Base-by-base conservation (phyloP, 2,329 filamentous ascomycete genomes). In the Cladosporium sp. region DNA sequence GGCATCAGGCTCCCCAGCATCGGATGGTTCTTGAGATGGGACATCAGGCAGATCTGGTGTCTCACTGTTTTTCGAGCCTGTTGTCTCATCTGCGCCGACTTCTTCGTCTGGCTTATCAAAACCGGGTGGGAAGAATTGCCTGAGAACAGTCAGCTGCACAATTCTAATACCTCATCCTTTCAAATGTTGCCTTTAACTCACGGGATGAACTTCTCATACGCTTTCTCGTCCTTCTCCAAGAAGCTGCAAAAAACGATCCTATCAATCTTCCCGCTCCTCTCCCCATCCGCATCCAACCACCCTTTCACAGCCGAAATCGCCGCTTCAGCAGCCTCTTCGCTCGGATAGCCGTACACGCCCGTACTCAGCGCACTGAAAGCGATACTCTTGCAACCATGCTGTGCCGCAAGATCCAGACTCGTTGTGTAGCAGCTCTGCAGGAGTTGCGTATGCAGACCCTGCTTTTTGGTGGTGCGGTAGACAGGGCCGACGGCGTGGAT, bases 401-500 rank as follows among this genome's bases (percentile, higher is more conserved):
- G 68, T 0, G 82, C 83, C 0, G 90, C 90, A n/a, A 95, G 66
- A 60, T 86, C 72, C 52, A 97, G 69, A 59, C 84, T 86, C 37
- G 73, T 80, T 7, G 73, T 74, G 66, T 99, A 99, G 71, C 90
- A 86, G 57, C 64, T 69, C 52, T 71, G 78, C 65, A 85, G 65
- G 32, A 82, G 61, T 52, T 64, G 61, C 12, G 68, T 63, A 22
- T 70, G 66, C 15, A 62, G 65, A 9, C 68, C 67, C 17, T 73
- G 59, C 11, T 64, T 63, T 15, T 74, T 64, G 3, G 67, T 61
- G 0, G 60, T 58, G 47, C 72, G 58, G 68, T 91, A 96, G 24
- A 95, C 70, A 0, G 93, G 93, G 0, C 93, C 93, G 3, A 96
- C 92, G 15, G 93, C 83, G 68, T 97, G 93, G 50, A 97, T 95